Percentiles rank a stretch among this genome's conserved stretches.
phyloP scores from a whole-genome alignment of 768 basidiomycete genomes.

The Royoungia palumana region DNA sequence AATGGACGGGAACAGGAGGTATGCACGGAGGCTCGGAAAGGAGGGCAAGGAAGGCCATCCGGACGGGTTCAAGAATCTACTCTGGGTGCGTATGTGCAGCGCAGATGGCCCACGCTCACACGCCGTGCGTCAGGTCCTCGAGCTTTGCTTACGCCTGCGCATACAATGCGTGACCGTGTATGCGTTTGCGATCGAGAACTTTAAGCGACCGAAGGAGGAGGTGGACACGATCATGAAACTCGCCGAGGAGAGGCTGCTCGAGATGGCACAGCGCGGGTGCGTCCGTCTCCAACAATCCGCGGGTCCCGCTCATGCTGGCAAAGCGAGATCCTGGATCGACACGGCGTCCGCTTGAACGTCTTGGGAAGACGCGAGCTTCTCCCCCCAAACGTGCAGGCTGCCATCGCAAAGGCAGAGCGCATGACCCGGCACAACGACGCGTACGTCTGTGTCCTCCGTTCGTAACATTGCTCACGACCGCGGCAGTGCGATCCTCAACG shows the following conservation, averaged over 20 bases:
- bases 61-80: constrained; percentile 78
- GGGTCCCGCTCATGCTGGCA: background rate
- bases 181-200: constrained; percentile 98
- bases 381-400: constrained; percentile 68
- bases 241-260: constrained; percentile 71
- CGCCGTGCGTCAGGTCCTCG: constrained; percentile 58
- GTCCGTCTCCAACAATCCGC: constrained; percentile 21
- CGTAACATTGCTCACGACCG: background rate
- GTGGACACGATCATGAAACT: constrained; percentile 87
- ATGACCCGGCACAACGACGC: constrained; percentile 71
- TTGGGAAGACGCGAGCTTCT: constrained; percentile 75
- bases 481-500: constrained; percentile 77
- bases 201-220: constrained; percentile 81
- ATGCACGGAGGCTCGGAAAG: constrained; percentile 68
- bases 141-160: constrained; percentile 77
- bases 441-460: constrained; percentile 37
- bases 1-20: constrained; percentile 96
- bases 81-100: constrained; percentile 54
- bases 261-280: constrained; percentile 80
- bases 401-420: constrained; percentile 66
- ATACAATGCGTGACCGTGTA: constrained; percentile 89
- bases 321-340: constrained; percentile 75
- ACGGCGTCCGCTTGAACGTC: constrained; percentile 83
- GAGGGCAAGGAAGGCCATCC: constrained; percentile 75
- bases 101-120: background rate